Evolutionary conservation across 257 asterid genomes (phyloP).

Genomic region (Apocynum venetum): DNA sequence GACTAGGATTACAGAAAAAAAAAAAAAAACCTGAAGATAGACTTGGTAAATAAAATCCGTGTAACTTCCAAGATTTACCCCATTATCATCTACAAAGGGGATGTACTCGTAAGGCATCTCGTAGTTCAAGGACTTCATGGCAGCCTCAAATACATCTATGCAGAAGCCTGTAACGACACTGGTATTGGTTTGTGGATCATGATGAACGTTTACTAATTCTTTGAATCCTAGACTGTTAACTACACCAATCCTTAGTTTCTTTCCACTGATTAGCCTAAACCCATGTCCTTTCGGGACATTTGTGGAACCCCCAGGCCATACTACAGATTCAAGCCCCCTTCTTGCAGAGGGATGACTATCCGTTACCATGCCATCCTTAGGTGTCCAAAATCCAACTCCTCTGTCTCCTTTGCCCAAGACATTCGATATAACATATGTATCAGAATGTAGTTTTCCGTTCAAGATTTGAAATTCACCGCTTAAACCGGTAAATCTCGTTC

Average conservation of each 20-base stretch:
- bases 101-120: conserved; percentile 26
- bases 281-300: too few species aligned
- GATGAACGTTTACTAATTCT: conserved; percentile 14
- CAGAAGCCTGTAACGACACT: conserved; percentile 23
- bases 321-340: conserved; percentile 21
- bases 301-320: conserved; percentile 19
- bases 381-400: too few species aligned
- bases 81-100: conserved; percentile 16
- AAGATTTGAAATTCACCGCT: not conserved
- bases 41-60: conserved; percentile 25
- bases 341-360: conserved; percentile 7
- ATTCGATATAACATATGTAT: conserved; percentile 33
- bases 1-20: not conserved
- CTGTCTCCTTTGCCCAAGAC: conserved; percentile 35
- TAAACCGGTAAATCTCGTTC: too few species aligned
- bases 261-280: not conserved
- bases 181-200: conserved; percentile 19
- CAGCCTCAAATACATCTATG: conserved; percentile 32
- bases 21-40: conserved; percentile 23
- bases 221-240: conserved; percentile 16
- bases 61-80: conserved; percentile 24
- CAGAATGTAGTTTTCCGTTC: conserved; percentile 25
- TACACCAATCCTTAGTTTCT: conserved; percentile 30
- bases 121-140: conserved; percentile 20
- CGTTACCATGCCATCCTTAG: conserved; percentile 1